These are phyloP conservation scores for Tulasnella sp. DNA, from an alignment of 768 basidiomycete species.

Conservation along the genomic window DNA sequence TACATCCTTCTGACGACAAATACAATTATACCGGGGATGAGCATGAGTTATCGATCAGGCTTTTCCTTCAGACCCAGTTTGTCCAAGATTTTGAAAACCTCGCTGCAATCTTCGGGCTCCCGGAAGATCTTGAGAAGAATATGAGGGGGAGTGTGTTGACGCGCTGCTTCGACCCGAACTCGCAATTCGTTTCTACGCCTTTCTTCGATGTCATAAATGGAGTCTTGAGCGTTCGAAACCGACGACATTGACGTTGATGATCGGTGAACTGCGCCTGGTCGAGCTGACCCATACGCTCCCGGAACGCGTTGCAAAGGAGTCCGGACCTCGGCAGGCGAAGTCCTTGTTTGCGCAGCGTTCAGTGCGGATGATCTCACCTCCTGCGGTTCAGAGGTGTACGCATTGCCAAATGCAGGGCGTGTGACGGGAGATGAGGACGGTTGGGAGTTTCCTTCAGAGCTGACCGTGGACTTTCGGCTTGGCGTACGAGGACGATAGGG, in stretches of 20 bases:
- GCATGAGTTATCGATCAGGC: not conserved
- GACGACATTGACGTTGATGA: conserved; percentile 13
- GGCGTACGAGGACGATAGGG: conserved; percentile 8
- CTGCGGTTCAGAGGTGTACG: conserved; percentile 3
- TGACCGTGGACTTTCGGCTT: not conserved
- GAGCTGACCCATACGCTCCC: not conserved
- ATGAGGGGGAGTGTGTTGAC: conserved; percentile 54
- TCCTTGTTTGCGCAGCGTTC: not conserved
- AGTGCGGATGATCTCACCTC: not conserved
- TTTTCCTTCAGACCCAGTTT: not conserved
- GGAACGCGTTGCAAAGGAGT: not conserved
- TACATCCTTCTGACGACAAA: not conserved
- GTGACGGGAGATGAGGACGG: not conserved
- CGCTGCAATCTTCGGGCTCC: conserved; percentile 64
- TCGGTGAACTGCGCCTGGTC: not conserved
- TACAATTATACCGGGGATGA: not conserved
- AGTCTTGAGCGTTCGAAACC: not conserved
- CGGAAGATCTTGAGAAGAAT: conserved; percentile 64
- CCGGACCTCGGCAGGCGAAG: not conserved
- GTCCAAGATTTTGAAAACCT: conserved; percentile 38
- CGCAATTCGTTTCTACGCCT: conserved; percentile 36
- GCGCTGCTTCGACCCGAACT: conserved; percentile 58
- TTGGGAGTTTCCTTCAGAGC: not conserved
- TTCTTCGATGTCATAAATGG: conserved; percentile 12
- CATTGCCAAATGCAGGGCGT: not conserved